phyloP scores from a whole-genome alignment of 2,329 filamentous ascomycete genomes.

The Botryotinia convoluta region DNA sequence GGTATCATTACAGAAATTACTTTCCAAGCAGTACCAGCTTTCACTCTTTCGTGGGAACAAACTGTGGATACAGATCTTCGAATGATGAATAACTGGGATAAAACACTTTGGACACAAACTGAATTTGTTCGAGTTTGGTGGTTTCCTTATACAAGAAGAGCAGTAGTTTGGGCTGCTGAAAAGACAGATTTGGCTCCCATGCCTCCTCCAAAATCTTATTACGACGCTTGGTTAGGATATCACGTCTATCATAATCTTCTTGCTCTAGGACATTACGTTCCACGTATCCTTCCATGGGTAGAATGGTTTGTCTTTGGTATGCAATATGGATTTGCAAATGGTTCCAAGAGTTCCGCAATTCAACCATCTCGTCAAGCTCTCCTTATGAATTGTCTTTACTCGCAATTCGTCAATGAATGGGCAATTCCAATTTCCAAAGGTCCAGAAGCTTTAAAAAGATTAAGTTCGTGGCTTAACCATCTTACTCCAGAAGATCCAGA shows the following conservation, averaged over 20 bases:
- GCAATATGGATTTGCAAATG: constrained; percentile 87
- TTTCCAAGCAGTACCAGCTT: constrained; percentile 74
- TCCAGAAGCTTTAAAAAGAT: constrained; percentile 77
- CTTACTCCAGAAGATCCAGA: constrained; percentile 59
- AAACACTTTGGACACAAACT: constrained; percentile 73
- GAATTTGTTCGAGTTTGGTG: constrained; percentile 97
- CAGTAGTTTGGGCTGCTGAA: constrained; percentile 86
- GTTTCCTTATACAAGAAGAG: constrained; percentile 87
- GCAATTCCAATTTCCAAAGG: constrained; percentile 82
- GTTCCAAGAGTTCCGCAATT: constrained; percentile 66
- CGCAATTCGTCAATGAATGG: constrained; percentile 99
- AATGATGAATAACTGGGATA: constrained; percentile 70
- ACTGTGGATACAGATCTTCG: constrained; percentile 67
- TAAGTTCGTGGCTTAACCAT: constrained; percentile 80
- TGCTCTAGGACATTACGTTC: constrained; percentile 73
- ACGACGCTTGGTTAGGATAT: constrained; percentile 78
- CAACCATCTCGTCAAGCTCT: constrained; percentile 78
- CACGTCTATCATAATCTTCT: constrained; percentile 91
- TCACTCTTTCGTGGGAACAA: constrained; percentile 85
- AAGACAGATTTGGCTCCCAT: constrained; percentile 62
- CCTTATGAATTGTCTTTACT: constrained; percentile 96
- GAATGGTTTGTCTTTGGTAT: constrained; percentile 98
- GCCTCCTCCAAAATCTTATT: constrained; percentile 66
- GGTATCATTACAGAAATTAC: constrained; percentile 91
- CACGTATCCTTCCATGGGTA: constrained; percentile 77